Conservation (phyloP, 2,329 filamentous ascomycete species). For the Cladophialophora bantiana region DNA sequence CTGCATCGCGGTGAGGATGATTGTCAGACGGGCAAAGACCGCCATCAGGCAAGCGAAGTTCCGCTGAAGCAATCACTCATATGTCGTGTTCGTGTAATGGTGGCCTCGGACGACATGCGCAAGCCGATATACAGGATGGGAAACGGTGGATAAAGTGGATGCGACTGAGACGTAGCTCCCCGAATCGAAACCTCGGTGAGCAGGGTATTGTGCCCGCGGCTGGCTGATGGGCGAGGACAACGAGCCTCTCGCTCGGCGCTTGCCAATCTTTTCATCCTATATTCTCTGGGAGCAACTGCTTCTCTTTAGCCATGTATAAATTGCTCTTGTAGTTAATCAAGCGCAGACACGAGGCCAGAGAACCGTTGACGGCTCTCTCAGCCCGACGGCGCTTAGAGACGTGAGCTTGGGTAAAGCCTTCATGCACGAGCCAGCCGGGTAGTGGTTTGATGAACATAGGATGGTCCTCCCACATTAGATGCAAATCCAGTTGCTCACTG, state of each 20-base stretch:
- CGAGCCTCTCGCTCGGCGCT: background rate
- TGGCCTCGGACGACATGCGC: slow-evolving; percentile 2
- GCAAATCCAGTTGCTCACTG: slow-evolving; percentile 42
- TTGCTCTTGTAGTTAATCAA: slow-evolving; percentile 51
- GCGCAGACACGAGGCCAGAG: slow-evolving; percentile 52
- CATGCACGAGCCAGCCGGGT: slow-evolving; percentile 40
- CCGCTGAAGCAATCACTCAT: slow-evolving; percentile 34
- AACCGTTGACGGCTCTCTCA: slow-evolving; percentile 34
- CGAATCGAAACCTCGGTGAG: slow-evolving; percentile 49
- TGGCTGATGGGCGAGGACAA: too few species aligned
- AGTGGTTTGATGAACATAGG: slow-evolving; percentile 44
- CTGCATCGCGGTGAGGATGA: slow-evolving; percentile 47
- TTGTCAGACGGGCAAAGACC: slow-evolving; percentile 41
- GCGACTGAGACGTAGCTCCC: slow-evolving; percentile 54
- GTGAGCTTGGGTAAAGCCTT: slow-evolving; percentile 22
- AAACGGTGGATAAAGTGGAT: slow-evolving; percentile 48
- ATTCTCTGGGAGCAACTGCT: slow-evolving; percentile 43
- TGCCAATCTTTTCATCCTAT: background rate
- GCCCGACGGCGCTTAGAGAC: background rate
- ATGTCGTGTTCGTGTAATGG: slow-evolving; percentile 20
- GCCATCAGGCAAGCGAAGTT: slow-evolving; percentile 41
- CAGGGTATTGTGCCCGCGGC: too few species aligned
- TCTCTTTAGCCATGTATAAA: slow-evolving; percentile 46
- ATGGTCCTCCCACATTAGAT: slow-evolving; percentile 40
- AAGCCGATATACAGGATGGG: background rate